A percentile compares a stretch with the other conserved stretches of the same genome.
Evolutionary conservation across 768 basidiomycete genomes (phyloP).

Genomic region (Amanita phalloides): DNA sequence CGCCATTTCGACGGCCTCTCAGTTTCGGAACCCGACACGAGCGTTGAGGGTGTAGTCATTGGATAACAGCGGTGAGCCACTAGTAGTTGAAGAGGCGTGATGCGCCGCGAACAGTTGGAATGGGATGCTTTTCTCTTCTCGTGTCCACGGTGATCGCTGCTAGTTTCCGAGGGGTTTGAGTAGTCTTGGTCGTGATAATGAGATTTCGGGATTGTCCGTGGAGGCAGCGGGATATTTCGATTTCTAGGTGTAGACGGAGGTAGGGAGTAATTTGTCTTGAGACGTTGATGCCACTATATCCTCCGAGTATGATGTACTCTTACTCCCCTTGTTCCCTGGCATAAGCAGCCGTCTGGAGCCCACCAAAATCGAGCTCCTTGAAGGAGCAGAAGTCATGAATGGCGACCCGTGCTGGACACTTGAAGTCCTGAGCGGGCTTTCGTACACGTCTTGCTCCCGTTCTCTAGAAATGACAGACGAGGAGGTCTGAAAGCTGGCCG

Average conservation of each 20-base stretch:
- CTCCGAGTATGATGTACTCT: background rate
- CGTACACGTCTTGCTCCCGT: constrained; percentile 10
- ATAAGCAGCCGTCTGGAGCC: constrained; percentile 40
- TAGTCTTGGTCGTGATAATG: background rate
- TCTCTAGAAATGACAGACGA: constrained; percentile 17
- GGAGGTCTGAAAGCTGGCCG: constrained; percentile 22
- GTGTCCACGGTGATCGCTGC: too few species aligned
- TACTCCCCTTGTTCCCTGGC: constrained; percentile 40
- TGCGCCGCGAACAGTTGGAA: too few species aligned
- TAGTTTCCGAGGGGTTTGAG: too few species aligned
- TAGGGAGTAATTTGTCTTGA: constrained; percentile 25
- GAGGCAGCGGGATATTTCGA: constrained; percentile 33
- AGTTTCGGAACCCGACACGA: too few species aligned
- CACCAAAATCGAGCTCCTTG: constrained; percentile 12
- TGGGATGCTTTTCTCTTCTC: too few species aligned
- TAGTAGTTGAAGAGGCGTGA: too few species aligned
- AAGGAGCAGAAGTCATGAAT: background rate
- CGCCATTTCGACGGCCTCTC: too few species aligned
- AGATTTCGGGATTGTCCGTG: constrained; percentile 46
- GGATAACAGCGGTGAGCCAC: too few species aligned
- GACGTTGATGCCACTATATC: constrained; percentile 28
- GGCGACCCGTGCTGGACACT: constrained; percentile 12
- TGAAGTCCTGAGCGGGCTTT: constrained; percentile 14
- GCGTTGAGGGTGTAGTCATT: too few species aligned
- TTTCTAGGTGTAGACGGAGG: constrained; percentile 25